These are phyloP conservation scores for Amorphotheca resinae DNA, from an alignment of 495 filamentous ascomycete genomes.

Conservation along the genomic window DNA sequence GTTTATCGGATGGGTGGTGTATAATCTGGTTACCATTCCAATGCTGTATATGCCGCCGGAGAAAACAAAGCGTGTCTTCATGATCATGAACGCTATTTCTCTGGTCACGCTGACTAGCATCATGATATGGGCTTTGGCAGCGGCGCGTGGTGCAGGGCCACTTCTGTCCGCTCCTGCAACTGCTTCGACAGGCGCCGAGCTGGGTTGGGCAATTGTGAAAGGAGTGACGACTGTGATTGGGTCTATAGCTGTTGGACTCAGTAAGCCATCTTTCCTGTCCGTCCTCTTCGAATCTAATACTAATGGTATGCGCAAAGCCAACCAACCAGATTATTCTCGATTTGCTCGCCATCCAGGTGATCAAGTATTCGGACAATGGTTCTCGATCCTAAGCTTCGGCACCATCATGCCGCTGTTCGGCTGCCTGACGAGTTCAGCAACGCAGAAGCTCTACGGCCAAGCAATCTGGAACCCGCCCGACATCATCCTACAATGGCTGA, in stretches of 20 bases:
- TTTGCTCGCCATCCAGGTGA: constrained; percentile 21
- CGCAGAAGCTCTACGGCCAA: constrained; percentile 22
- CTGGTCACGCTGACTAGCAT: constrained; percentile 21
- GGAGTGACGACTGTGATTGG: constrained; percentile 22
- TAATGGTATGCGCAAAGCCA: constrained; percentile 2
- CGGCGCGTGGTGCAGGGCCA: constrained; percentile 20
- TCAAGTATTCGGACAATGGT: constrained; percentile 21
- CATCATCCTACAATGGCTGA: constrained; percentile 21
- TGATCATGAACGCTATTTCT: constrained; percentile 14
- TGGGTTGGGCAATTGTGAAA: constrained; percentile 21
- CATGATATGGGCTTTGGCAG: constrained; percentile 23
- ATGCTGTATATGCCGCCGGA: constrained; percentile 23
- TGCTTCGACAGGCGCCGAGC: constrained; percentile 2
- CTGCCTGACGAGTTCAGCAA: constrained; percentile 26
- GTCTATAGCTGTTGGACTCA: constrained; percentile 18
- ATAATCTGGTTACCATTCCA: constrained; percentile 22
- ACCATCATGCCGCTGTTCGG: constrained; percentile 24
- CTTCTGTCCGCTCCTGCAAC: constrained; percentile 15
- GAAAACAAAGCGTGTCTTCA: constrained; percentile 20
- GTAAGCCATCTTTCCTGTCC: too few species aligned
- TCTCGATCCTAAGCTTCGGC: constrained; percentile 18
- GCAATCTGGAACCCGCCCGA: constrained; percentile 28
- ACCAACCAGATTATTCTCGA: constrained; percentile 22
- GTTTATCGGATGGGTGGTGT: constrained; percentile 24
- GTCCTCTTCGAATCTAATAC: neutral